Evolutionary conservation across 2,329 filamentous ascomycete species (phyloP).

Genomic region (Venturia oleaginea): DNA sequence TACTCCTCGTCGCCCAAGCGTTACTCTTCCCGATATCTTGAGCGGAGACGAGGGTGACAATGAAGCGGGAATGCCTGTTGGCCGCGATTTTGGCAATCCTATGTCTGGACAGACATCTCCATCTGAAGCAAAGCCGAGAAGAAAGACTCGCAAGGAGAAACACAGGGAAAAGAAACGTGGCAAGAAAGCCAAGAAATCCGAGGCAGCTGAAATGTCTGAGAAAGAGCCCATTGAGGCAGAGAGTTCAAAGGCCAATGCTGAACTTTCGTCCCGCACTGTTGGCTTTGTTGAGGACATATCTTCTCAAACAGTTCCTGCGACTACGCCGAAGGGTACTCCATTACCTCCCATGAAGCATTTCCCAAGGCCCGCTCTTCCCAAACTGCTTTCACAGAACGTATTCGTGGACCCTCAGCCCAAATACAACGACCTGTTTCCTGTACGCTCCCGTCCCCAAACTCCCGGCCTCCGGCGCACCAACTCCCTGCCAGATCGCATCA

Average conservation of each 20-base stretch:
- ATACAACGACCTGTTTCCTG: conserved; percentile 24
- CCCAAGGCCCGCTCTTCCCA: conserved; percentile 48
- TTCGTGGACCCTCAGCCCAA: conserved; percentile 41
- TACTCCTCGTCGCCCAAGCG: conserved; percentile 22
- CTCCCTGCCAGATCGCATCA: conserved; percentile 63
- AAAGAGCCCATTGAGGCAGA: conserved; percentile 9
- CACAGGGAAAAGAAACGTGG: conserved; percentile 36
- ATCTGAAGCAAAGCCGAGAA: conserved; percentile 29
- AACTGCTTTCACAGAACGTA: conserved; percentile 61
- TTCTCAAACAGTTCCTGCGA: conserved; percentile 32
- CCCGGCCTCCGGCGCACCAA: conserved; percentile 60
- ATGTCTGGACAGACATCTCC: conserved; percentile 13
- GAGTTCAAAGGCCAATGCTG: background rate
- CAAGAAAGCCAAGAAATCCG: conserved; percentile 13
- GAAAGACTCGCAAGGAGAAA: conserved; percentile 36
- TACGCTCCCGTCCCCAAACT: conserved; percentile 26
- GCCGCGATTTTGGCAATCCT: background rate
- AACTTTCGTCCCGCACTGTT: conserved; percentile 34
- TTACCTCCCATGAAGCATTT: conserved; percentile 26
- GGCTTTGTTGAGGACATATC: conserved; percentile 44
- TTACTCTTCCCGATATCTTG: conserved; percentile 25
- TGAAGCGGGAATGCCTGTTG: conserved; percentile 26
- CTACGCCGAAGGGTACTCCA: conserved; percentile 20
- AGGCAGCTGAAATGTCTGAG: background rate
- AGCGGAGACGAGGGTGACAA: conserved; percentile 47